phyloP scores from a whole-genome alignment of 768 basidiomycete genomes.

The Piloderma croceum region DNA sequence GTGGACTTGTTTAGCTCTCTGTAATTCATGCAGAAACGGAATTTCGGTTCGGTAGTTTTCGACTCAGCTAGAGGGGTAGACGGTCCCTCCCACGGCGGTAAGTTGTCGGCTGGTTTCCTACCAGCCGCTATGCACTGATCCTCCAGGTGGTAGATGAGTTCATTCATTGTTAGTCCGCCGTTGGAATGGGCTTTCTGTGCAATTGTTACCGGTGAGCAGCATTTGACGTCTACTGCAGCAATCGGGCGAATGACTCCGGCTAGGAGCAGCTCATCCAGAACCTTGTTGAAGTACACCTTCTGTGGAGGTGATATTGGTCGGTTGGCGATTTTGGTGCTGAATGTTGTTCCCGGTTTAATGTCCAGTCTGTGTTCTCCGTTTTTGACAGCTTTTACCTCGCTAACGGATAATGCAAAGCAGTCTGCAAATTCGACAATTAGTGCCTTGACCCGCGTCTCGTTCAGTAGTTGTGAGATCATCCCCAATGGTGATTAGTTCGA shows the following conservation, averaged over 20 bases:
- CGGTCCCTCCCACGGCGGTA: no score
- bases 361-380: constrained; percentile 16
- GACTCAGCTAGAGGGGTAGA: neutral
- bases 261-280: constrained; percentile 24
- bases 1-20: constrained; percentile 27
- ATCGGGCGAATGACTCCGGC: constrained; percentile 19
- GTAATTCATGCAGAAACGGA: constrained; percentile 36
- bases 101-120: neutral
- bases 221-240: constrained; percentile 9
- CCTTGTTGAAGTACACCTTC: constrained; percentile 10
- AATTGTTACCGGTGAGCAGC: constrained; percentile 6
- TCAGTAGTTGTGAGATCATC: constrained; percentile 18
- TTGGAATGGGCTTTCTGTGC: constrained; percentile 10
- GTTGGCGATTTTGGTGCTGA: constrained; percentile 15
- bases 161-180: constrained; percentile 4
- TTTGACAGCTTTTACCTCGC: constrained; percentile 18
- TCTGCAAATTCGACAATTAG: constrained; percentile 31
- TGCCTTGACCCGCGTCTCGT: constrained; percentile 9
- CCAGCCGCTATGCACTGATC: constrained; percentile 9
- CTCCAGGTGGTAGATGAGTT: constrained; percentile 6
- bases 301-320: constrained; percentile 18
- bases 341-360: constrained; percentile 9
- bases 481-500: constrained; percentile 14
- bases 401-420: constrained; percentile 34
- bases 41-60: constrained; percentile 15